Percentiles rank a stretch among this genome's conserved stretches.
These are phyloP conservation scores for Didymella keratinophila DNA, from an alignment of 2,329 filamentous ascomycete species.

Conservation along the genomic window DNA sequence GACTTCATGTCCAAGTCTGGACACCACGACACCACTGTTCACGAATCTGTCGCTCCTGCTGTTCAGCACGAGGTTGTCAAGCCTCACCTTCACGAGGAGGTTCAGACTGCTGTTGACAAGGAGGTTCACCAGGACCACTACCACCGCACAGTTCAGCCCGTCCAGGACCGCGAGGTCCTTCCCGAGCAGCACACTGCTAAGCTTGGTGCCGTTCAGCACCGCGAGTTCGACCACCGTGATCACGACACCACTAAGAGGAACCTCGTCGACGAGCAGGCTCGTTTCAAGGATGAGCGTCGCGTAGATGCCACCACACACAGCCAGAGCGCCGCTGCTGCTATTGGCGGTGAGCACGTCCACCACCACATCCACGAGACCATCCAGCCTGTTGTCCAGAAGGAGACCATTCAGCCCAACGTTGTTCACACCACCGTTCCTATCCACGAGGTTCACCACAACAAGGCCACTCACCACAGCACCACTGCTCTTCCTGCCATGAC, in stretches of 20 bases:
- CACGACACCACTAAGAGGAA: constrained; percentile 47
- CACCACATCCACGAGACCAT: constrained; percentile 73
- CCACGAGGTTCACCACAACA: constrained; percentile 75
- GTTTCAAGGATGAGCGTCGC: constrained; percentile 61
- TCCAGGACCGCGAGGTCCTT: constrained; percentile 62
- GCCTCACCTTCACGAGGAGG: constrained; percentile 68
- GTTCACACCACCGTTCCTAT: constrained; percentile 76
- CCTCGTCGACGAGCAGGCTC: constrained; percentile 58
- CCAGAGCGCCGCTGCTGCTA: constrained; percentile 56
- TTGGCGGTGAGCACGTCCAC: constrained; percentile 70
- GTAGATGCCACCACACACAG: constrained; percentile 60
- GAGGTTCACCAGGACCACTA: constrained; percentile 77
- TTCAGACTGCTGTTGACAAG: constrained; percentile 69
- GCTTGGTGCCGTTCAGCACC: constrained; percentile 65
- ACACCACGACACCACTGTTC: constrained; percentile 74
- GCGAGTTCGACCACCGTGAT: constrained; percentile 68
- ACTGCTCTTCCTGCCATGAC: constrained; percentile 70
- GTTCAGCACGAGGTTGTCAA: constrained; percentile 68
- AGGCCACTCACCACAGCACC: constrained; percentile 70
- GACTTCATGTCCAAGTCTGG: constrained; percentile 68
- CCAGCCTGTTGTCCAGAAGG: constrained; percentile 74
- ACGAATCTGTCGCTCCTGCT: constrained; percentile 68
- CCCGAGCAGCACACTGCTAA: constrained; percentile 71
- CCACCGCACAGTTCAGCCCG: constrained; percentile 73
- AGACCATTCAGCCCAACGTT: constrained; percentile 71